phyloP scores from a whole-genome alignment of 108 stramenopile species.

The Fragilariopsis cylindrus region DNA sequence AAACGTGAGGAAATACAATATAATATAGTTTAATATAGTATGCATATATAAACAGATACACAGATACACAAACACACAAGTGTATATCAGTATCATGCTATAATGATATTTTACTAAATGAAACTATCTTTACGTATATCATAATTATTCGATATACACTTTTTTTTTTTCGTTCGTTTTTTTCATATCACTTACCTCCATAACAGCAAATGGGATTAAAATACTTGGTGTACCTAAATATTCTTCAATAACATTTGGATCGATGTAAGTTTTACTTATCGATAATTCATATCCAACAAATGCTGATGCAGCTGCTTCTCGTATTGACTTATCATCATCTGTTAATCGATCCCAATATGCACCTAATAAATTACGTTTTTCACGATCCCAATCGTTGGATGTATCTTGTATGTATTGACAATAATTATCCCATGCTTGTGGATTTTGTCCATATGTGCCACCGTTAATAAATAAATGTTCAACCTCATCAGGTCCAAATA shows the following conservation, averaged over 20 bases:
- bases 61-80: too few relatives aligned
- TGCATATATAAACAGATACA: too few relatives aligned
- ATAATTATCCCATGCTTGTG: conserved; percentile 40
- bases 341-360: conserved; percentile 8
- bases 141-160: too few relatives aligned
- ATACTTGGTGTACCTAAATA: conserved; percentile 5
- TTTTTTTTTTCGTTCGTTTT: too few relatives aligned
- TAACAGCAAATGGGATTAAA: conserved; percentile 5
- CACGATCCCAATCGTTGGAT: neutral
- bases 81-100: too few relatives aligned
- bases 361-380: conserved; percentile 2
- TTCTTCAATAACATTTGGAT: conserved; percentile 2
- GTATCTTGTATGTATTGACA: conserved; percentile 1
- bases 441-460: conserved; percentile 29
- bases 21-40: too few relatives aligned
- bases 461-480: conserved; percentile 69
- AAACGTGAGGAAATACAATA: too few relatives aligned
- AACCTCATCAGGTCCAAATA: conserved; percentile 70
- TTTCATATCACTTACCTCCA: neutral
- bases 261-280: neutral
- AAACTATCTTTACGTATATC: too few relatives aligned
- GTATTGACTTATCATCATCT: neutral
- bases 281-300: conserved; percentile 5
- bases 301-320: conserved; percentile 1
- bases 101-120: too few relatives aligned